phyloP scores from a whole-genome alignment of 768 basidiomycete species.

The Chalciporus chontae region DNA sequence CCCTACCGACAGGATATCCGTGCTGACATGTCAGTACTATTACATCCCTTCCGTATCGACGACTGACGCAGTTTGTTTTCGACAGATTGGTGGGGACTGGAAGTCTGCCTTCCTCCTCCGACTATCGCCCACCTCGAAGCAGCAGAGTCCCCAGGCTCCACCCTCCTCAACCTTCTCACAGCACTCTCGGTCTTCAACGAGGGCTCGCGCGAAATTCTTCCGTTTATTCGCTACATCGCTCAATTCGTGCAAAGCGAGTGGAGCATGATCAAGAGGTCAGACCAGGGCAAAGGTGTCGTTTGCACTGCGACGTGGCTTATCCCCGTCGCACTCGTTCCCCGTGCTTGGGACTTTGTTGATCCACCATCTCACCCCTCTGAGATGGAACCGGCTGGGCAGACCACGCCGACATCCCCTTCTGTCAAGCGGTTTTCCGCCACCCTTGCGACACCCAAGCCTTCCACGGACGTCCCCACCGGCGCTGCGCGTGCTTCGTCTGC shows the following conservation, averaged over 20 bases:
- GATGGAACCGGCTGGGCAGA: constrained; percentile 9
- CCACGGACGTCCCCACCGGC: constrained; percentile 19
- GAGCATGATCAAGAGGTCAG: constrained; percentile 54
- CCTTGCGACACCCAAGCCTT: constrained; percentile 28
- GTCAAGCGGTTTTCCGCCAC: constrained; percentile 22
- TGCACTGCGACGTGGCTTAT: constrained; percentile 91
- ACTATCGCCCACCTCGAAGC: constrained; percentile 60
- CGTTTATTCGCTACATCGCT: constrained; percentile 79
- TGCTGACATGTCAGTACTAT: constrained; percentile 66
- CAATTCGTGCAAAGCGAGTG: constrained; percentile 80
- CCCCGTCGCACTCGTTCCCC: constrained; percentile 75
- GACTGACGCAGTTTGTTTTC: constrained; percentile 7
- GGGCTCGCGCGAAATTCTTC: constrained; percentile 79
- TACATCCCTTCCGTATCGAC: background rate
- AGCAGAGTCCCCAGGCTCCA: constrained; percentile 52
- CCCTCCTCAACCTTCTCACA: constrained; percentile 72
- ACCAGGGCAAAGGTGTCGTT: constrained; percentile 75
- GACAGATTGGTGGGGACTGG: constrained; percentile 89
- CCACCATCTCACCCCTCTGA: constrained; percentile 32
- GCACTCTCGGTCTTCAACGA: constrained; percentile 65
- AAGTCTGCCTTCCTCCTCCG: constrained; percentile 71
- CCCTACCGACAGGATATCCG: constrained; percentile 73
- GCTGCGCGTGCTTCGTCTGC: constrained; percentile 27
- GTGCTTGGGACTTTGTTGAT: constrained; percentile 74
- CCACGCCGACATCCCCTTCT: constrained; percentile 20